These are phyloP conservation scores for Brassica nigra DNA, from an alignment of 345 rosid species.

Conservation along the genomic window DNA sequence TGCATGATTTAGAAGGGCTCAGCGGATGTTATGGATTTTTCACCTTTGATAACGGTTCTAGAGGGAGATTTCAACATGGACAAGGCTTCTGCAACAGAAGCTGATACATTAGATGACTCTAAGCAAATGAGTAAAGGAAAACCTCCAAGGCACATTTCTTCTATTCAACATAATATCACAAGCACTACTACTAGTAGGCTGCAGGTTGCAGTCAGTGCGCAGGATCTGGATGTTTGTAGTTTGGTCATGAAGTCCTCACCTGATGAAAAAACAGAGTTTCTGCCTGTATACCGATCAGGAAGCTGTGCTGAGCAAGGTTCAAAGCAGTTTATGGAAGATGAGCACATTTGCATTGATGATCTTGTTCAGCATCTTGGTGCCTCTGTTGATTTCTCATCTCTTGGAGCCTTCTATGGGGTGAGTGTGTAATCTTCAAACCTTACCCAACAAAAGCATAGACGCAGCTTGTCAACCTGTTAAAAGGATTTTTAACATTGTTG, in stretches of 20 bases:
- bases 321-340: conserved; percentile 93
- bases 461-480: neutral
- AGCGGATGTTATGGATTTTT: conserved; percentile 66
- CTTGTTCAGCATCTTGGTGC: conserved; percentile 63
- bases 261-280: conserved; percentile 56
- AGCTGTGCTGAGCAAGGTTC: conserved; percentile 94
- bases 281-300: conserved; percentile 78
- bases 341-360: conserved; percentile 83
- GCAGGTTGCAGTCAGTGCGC: conserved; percentile 36
- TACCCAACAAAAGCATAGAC: neutral
- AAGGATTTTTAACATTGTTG: conserved; percentile 9
- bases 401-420: conserved; percentile 97
- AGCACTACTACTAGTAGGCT: conserved; percentile 47
- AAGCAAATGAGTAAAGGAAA: conserved; percentile 60
- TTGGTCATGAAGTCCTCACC: conserved; percentile 55
- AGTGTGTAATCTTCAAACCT: conserved; percentile 35
- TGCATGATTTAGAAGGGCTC: conserved; percentile 45
- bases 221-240: conserved; percentile 68
- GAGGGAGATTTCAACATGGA: conserved; percentile 55
- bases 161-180: conserved; percentile 49
- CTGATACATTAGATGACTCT: conserved; percentile 49
- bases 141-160: conserved; percentile 73
- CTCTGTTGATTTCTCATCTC: conserved; percentile 52
- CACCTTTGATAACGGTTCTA: conserved; percentile 50
- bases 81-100: conserved; percentile 42